A percentile compares a stretch with the other conserved stretches of the same genome.
phyloP scores from a whole-genome alignment of 2,329 filamentous ascomycete species.

The Pyricularia sp. region DNA sequence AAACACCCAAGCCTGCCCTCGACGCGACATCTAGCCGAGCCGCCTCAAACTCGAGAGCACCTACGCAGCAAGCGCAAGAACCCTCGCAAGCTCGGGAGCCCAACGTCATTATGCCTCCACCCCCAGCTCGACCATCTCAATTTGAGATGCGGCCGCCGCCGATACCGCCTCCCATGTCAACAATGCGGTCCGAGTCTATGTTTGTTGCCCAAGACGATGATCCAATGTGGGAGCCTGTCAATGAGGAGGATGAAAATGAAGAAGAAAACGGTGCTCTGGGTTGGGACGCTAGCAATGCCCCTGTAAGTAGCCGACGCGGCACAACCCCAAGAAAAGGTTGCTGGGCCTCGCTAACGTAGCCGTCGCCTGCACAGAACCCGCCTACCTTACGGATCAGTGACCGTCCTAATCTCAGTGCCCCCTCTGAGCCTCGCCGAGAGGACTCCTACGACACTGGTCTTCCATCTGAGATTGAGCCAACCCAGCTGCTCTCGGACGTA shows the following conservation, averaged over 20 bases:
- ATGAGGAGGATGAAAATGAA: slow-evolving; percentile 47
- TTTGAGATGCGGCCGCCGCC: slow-evolving; percentile 22
- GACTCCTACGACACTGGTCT: slow-evolving; percentile 8
- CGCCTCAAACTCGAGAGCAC: slow-evolving; percentile 18
- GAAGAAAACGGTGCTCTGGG: slow-evolving; percentile 59
- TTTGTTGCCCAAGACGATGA: slow-evolving; percentile 64
- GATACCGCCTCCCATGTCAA: slow-evolving; percentile 37
- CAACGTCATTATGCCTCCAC: background rate
- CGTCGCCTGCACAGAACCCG: slow-evolving; percentile 3
- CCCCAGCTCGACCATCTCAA: slow-evolving; percentile 17
- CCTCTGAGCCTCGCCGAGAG: background rate
- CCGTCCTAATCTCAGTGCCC: slow-evolving; percentile 12
- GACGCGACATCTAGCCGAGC: slow-evolving; percentile 37
- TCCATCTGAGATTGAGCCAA: slow-evolving; percentile 50
- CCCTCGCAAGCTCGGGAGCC: background rate
- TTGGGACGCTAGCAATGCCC: slow-evolving; percentile 63
- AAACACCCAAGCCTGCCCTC: slow-evolving; percentile 34
- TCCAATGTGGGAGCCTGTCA: slow-evolving; percentile 61
- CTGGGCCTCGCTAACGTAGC: background rate
- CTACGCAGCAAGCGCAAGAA: background rate
- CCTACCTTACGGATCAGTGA: slow-evolving; percentile 14
- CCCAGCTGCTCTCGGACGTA: slow-evolving; percentile 64
- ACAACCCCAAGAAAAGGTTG: background rate
- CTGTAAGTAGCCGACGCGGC: slow-evolving; percentile 32
- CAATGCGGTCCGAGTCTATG: slow-evolving; percentile 55